phyloP scores from a whole-genome alignment of 2,329 filamentous ascomycete genomes.

The Scytalidium lignicola region DNA sequence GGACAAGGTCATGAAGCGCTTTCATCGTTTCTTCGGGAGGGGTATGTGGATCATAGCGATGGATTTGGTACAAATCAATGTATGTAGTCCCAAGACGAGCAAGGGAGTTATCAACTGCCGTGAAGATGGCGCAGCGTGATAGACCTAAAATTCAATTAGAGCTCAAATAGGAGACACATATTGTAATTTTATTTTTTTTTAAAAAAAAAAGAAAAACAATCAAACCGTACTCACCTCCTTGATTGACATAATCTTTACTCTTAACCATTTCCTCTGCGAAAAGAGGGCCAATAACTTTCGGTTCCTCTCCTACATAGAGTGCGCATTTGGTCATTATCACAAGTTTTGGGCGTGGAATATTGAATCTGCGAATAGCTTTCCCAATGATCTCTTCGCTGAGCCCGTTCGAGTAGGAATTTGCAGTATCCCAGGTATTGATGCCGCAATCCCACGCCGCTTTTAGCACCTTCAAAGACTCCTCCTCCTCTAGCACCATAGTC shows the following conservation, averaged over 20 bases:
- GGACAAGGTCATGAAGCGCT: constrained; percentile 41
- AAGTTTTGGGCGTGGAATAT: constrained; percentile 57
- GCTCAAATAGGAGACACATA: too few species aligned
- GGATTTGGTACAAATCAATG: constrained; percentile 51
- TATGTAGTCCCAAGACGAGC: constrained; percentile 44
- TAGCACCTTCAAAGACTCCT: constrained; percentile 49
- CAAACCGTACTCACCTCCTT: too few species aligned
- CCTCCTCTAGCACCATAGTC: constrained; percentile 49
- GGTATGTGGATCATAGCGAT: constrained; percentile 46
- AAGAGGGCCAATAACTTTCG: constrained; percentile 24
- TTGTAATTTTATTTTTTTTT: too few species aligned
- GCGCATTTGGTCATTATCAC: constrained; percentile 61
- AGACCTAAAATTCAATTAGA: too few species aligned
- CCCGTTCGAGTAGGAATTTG: constrained; percentile 49
- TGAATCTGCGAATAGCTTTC: constrained; percentile 55
- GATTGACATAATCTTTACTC: constrained; percentile 30
- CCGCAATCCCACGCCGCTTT: constrained; percentile 56
- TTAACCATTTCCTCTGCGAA: constrained; percentile 23
- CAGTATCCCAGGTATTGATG: constrained; percentile 46
- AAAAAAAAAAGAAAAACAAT: too few species aligned
- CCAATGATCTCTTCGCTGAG: constrained; percentile 44
- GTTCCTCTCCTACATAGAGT: constrained; percentile 34
- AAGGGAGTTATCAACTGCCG: constrained; percentile 54
- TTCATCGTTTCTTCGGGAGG: constrained; percentile 54
- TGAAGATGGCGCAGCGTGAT: constrained; percentile 56